Percentiles rank a stretch among this genome's conserved stretches.
phyloP scores from a whole-genome alignment of 164 flowering plant genomes.

The Magnolia kwangsiensis region DNA sequence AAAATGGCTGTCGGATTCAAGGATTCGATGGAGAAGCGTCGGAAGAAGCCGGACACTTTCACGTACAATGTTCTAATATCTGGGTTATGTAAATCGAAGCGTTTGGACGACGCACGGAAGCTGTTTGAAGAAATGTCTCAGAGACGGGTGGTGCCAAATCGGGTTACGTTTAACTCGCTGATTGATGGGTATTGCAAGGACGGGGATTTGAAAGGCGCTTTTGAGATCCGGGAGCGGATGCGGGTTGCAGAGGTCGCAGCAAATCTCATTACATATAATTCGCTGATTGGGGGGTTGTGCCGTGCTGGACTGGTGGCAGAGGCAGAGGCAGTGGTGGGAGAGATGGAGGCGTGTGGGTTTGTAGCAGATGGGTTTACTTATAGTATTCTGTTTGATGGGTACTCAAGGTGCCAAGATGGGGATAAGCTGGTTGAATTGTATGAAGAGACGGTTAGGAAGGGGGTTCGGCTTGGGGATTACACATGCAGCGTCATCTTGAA shows the following conservation, averaged over 20 bases:
- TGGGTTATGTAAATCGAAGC: constrained; percentile 56
- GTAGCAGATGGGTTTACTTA: constrained; percentile 56
- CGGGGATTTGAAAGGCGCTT: constrained; percentile 50
- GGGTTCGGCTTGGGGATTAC: constrained; percentile 36
- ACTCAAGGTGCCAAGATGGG: constrained; percentile 29
- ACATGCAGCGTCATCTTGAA: constrained; percentile 51
- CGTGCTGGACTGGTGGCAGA: constrained; percentile 40
- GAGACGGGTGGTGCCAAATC: constrained; percentile 27
- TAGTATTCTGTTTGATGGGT: constrained; percentile 53
- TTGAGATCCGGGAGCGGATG: constrained; percentile 46
- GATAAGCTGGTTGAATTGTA: constrained; percentile 39
- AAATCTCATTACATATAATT: constrained; percentile 50
- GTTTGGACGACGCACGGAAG: constrained; percentile 40
- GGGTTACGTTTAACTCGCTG: constrained; percentile 53
- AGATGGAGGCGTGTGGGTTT: constrained; percentile 52
- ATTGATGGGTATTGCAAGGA: constrained; percentile 68
- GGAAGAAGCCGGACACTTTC: constrained; percentile 37
- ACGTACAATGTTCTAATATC: constrained; percentile 61
- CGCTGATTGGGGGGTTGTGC: constrained; percentile 58
- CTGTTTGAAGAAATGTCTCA: constrained; percentile 63
- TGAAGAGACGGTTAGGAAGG: constrained; percentile 36
- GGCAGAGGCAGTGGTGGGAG: constrained; percentile 36
- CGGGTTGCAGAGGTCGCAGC: constrained; percentile 32
- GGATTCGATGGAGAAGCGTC: constrained; percentile 35
- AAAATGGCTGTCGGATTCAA: constrained; percentile 37